Percentiles rank a stretch among this genome's conserved stretches.
phyloP scores from a whole-genome alignment of 2,329 filamentous ascomycete species.

The Cordyceps pruinosa region DNA sequence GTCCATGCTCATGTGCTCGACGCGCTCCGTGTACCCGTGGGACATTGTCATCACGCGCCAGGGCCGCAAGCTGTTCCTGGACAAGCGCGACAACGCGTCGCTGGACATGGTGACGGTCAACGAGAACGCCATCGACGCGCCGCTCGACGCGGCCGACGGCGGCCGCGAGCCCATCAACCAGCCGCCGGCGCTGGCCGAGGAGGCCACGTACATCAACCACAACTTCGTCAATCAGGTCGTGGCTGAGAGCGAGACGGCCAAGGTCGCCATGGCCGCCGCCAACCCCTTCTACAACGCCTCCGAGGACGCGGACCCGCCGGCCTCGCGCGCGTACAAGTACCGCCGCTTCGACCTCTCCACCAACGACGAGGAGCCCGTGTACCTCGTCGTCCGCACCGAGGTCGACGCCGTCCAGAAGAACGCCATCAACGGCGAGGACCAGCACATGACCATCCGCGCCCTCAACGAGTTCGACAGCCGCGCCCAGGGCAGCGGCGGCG shows the following conservation, averaged over 20 bases:
- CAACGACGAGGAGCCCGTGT: slow-evolving; percentile 88
- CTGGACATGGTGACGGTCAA: slow-evolving; percentile 98
- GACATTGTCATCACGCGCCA: slow-evolving; percentile 91
- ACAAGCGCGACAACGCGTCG: slow-evolving; percentile 93
- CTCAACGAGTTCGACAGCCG: slow-evolving; percentile 99
- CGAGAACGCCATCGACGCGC: slow-evolving; percentile 94
- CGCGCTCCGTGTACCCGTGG: slow-evolving; percentile 96
- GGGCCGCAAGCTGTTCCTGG: slow-evolving; percentile 95
- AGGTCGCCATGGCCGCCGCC: slow-evolving; percentile 76
- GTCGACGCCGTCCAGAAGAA: slow-evolving; percentile 95
- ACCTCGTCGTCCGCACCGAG: slow-evolving; percentile 90
- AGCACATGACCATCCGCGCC: slow-evolving; percentile 86
- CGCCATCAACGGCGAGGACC: slow-evolving; percentile 83
- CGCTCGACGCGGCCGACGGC: slow-evolving; percentile 82
- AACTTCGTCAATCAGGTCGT: slow-evolving; percentile 98
- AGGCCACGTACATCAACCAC: slow-evolving; percentile 99
- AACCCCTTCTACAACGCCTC: slow-evolving; percentile 97
- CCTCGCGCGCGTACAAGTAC: slow-evolving; percentile 98
- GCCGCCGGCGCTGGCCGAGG: slow-evolving; percentile 84
- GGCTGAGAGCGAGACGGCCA: slow-evolving; percentile 67
- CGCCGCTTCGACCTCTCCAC: slow-evolving; percentile 91
- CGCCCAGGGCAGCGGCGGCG: slow-evolving; percentile 88
- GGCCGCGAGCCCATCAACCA: slow-evolving; percentile 95
- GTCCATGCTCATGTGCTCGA: slow-evolving; percentile 98
- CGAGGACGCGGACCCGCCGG: slow-evolving; percentile 87